Evolutionary conservation across 345 rosid species (phyloP).

Genomic region (Eucalyptus erythrocorys): DNA sequence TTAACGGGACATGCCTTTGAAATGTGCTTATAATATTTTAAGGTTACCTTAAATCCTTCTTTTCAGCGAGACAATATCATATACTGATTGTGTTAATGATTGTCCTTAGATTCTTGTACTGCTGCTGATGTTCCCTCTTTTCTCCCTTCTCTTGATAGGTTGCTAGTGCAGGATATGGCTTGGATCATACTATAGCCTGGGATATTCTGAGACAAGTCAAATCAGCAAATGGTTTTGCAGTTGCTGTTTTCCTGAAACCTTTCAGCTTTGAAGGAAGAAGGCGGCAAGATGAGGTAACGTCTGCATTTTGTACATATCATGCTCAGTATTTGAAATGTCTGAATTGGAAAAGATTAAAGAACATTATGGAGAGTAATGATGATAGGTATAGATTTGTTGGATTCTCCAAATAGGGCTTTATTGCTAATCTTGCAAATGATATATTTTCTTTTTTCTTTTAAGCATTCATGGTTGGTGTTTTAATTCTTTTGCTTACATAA

Average conservation of each 20-base stretch:
- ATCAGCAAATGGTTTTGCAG: constrained; percentile 40
- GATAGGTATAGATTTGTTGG: not conserved
- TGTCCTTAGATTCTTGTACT: not conserved
- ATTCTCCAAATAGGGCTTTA: not conserved
- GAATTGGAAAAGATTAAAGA: not conserved
- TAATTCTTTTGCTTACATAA: not conserved
- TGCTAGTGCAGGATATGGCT: constrained; percentile 76
- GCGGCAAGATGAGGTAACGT: constrained; percentile 68
- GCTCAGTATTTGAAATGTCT: not conserved
- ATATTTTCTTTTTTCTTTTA: not conserved
- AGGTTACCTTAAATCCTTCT: not conserved
- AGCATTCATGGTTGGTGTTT: not conserved
- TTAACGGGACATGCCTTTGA: not conserved
- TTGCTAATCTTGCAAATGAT: not conserved
- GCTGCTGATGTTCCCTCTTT: not conserved
- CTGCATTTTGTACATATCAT: not conserved
- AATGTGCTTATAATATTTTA: not conserved
- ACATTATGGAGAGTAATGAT: not conserved
- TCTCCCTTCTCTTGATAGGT: constrained; percentile 29
- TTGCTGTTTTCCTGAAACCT: constrained; percentile 70
- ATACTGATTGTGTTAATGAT: not conserved
- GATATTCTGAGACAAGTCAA: constrained; percentile 48
- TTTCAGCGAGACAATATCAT: not conserved
- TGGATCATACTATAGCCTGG: constrained; percentile 41
- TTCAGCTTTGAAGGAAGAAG: constrained; percentile 91